phyloP scores from a whole-genome alignment of 192 early-diverging fungal genomes.

The Dissophora globulifera region DNA sequence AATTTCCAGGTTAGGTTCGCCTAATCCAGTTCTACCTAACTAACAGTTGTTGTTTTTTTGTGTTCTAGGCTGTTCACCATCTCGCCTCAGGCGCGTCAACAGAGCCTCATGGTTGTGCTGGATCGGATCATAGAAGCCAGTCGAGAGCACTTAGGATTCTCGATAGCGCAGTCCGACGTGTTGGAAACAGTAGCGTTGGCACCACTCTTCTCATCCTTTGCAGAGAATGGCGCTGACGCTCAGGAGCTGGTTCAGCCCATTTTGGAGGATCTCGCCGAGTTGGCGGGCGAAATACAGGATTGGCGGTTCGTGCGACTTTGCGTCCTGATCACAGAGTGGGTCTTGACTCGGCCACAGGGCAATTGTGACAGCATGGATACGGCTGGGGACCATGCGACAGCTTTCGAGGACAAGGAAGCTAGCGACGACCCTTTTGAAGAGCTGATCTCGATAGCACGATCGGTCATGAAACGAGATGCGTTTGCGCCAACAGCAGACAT shows the following conservation, averaged over 20 bases:
- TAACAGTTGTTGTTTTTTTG: too few relatives aligned
- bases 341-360: neutral
- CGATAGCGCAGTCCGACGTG: constrained; percentile 4
- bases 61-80: constrained; percentile 18
- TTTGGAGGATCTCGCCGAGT: constrained; percentile 15
- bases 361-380: neutral
- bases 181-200: neutral
- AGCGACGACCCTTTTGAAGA: too few relatives aligned
- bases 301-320: constrained; percentile 30
- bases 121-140: constrained; percentile 15
- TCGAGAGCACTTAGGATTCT: constrained; percentile 4
- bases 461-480: neutral
- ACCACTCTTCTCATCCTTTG: neutral
- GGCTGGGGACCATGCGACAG: too few relatives aligned
- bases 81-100: constrained; percentile 14
- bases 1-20: too few relatives aligned
- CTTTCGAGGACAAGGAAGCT: too few relatives aligned
- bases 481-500: neutral
- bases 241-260: neutral
- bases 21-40: too few relatives aligned
- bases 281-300: constrained; percentile 31
- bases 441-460: neutral
- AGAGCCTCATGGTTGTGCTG: neutral
- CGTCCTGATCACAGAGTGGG: constrained; percentile 8
- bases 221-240: neutral